phyloP scores from a whole-genome alignment of 345 rosid species.

The Brassica napus region Da-Ae NC_063437.1:1080001-1080500 shows the following conservation, averaged over 20 bases:
- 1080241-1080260: neutral
- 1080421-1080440: constrained; percentile 12
- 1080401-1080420: constrained; percentile 5
- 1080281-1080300: neutral
- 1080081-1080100: no score
- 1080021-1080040: no score
- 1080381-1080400: constrained; percentile 38
- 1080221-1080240: constrained; percentile 29
- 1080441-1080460: neutral
- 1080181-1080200: constrained; percentile 35
- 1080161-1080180: constrained; percentile 17
- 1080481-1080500: neutral
- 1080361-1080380: constrained; percentile 35
- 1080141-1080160: neutral
- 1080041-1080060: no score
- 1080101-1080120: no score
- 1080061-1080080: no score
- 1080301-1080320: neutral
- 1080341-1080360: constrained; percentile 20
- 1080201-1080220: constrained; percentile 36
- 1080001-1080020: no score
- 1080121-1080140: neutral
- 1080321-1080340: neutral
- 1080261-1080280: neutral
- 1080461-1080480: neutral